A percentile compares a stretch with the other conserved stretches of the same genome.
These are phyloP conservation scores for Paraphaeosphaeria sporulosa DNA, from an alignment of 2,329 filamentous ascomycete genomes.

Conservation along the genomic window DNA sequence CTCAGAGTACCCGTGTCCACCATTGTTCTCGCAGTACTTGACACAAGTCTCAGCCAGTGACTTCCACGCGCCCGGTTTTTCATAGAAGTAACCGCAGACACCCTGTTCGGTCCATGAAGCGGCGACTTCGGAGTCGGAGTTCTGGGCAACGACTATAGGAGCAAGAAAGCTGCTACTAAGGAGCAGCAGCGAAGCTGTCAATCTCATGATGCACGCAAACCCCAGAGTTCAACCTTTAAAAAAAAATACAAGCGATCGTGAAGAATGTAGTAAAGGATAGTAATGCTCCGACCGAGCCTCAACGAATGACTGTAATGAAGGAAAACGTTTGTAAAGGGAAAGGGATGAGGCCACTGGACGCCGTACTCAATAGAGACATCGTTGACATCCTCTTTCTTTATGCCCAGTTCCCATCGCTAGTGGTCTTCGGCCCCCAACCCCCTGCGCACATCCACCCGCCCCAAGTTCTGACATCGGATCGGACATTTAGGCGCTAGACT, in stretches of 20 bases:
- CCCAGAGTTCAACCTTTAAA: neutral
- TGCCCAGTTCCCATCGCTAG: neutral
- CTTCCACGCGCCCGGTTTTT: conserved; percentile 8
- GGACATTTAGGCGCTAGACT: neutral
- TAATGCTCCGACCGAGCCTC: conserved; percentile 2
- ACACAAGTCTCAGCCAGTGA: conserved; percentile 11
- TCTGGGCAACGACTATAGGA: conserved; percentile 4
- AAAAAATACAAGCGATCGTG: neutral
- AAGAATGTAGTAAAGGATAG: neutral
- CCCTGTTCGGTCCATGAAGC: conserved; percentile 1
- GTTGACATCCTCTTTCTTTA: neutral
- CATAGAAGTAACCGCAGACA: conserved; percentile 11
- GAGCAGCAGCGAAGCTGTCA: conserved; percentile 3
- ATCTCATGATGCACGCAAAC: neutral
- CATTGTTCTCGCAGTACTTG: conserved; percentile 17
- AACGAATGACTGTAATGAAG: conserved; percentile 4
- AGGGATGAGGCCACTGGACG: conserved; percentile 1
- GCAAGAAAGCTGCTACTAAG: conserved; percentile 2
- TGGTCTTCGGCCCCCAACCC: conserved; percentile 2
- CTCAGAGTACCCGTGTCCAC: conserved; percentile 15
- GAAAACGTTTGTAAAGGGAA: neutral
- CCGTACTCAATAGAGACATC: neutral
- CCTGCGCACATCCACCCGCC: neutral
- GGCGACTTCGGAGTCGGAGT: conserved; percentile 5
- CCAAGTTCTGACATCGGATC: conserved; percentile 4